Conservation (phyloP, 164 flowering plant genomes). For the Stephania yunnanensis region DNA sequence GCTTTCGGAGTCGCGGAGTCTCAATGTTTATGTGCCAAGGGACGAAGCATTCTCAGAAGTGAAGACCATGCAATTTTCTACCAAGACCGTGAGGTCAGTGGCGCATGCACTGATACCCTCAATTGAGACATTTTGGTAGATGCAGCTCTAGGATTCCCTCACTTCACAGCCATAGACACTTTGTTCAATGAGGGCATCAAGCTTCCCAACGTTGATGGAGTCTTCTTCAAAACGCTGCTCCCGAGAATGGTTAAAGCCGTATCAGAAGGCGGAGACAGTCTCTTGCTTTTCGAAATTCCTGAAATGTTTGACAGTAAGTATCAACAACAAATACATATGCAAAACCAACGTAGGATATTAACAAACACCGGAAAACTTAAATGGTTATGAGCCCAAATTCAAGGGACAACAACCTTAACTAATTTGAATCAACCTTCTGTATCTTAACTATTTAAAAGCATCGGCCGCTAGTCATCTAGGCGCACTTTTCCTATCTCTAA, state of each 20-base stretch:
- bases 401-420: no score
- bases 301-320: constrained; percentile 16
- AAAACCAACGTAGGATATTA: no score
- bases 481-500: no score
- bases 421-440: no score
- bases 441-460: no score
- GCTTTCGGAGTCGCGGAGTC: constrained; percentile 14
- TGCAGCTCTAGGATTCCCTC: constrained; percentile 18
- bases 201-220: constrained; percentile 8
- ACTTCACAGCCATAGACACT: constrained; percentile 27
- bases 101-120: constrained; percentile 24
- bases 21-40: constrained; percentile 30
- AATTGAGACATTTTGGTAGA: constrained; percentile 10
- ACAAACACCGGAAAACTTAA: no score
- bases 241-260: constrained; percentile 17
- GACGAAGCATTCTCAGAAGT: constrained; percentile 34
- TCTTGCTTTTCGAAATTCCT: constrained; percentile 33
- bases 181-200: constrained; percentile 23
- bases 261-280: neutral
- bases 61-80: constrained; percentile 22
- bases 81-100: constrained; percentile 10
- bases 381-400: no score
- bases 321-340: no score
- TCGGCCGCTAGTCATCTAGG: no score
- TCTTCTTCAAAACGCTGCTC: constrained; percentile 2